Conservation (phyloP, 169 alveolate genomes). For the Ichthyophthirius multifiliis region DNA sequence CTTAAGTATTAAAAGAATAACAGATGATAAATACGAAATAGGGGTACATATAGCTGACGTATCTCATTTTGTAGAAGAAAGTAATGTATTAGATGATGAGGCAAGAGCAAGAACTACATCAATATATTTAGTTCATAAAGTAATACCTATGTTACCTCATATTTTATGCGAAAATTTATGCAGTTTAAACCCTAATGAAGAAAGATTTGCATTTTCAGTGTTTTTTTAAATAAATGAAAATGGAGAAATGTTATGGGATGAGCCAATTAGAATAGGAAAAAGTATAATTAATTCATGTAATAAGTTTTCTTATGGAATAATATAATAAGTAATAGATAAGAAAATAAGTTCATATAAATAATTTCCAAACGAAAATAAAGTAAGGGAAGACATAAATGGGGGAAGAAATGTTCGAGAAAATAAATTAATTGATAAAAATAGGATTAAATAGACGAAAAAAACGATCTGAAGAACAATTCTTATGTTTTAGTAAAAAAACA, state of each 20-base stretch:
- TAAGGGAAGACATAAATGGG: no score
- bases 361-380: no score
- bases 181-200: conserved; percentile 83
- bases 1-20: conserved; percentile 61
- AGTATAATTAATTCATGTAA: conserved; percentile 71
- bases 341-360: conserved; percentile 37
- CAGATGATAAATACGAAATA: conserved; percentile 64
- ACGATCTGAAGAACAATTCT: no score
- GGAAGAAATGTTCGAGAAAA: no score
- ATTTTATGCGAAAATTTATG: conserved; percentile 87
- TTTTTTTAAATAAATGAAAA: conserved; percentile 72
- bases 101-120: conserved; percentile 74
- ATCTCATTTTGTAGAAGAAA: conserved; percentile 64
- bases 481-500: no score
- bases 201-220: conserved; percentile 84
- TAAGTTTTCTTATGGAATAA: conserved; percentile 64
- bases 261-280: conserved; percentile 49
- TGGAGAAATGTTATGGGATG: conserved; percentile 58
- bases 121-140: conserved; percentile 81
- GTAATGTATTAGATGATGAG: conserved; percentile 72
- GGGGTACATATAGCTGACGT: conserved; percentile 90
- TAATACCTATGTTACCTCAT: conserved; percentile 88
- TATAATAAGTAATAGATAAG: conserved; percentile 50
- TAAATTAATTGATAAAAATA: no score
- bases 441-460: no score